These are phyloP conservation scores for Trichoderma reesei DNA, from an alignment of 495 filamentous ascomycete genomes.

Conservation along the genomic window DNA sequence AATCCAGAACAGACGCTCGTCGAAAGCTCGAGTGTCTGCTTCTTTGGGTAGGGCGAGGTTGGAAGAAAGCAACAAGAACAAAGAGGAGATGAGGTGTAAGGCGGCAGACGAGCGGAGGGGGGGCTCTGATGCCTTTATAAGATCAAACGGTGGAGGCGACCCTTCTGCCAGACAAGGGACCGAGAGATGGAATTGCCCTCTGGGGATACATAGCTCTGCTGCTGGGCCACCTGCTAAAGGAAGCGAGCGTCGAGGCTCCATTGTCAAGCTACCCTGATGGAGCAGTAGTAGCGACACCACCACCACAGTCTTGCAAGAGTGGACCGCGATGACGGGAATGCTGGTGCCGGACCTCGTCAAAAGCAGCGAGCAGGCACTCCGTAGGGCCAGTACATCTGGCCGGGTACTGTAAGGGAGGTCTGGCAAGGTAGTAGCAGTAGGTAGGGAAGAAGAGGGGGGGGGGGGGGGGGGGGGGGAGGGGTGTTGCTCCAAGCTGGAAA, in stretches of 20 bases:
- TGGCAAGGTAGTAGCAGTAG: too few species aligned
- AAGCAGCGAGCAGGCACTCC: neutral
- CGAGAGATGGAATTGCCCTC: neutral
- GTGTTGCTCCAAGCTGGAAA: too few species aligned
- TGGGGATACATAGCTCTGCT: neutral
- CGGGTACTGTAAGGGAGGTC: too few species aligned
- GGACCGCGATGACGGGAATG: neutral
- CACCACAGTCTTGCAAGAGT: neutral
- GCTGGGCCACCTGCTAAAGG: too few species aligned
- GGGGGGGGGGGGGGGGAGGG: too few species aligned
- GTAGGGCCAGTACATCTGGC: too few species aligned
- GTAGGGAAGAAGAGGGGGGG: too few species aligned
- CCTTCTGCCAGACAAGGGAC: too few species aligned
- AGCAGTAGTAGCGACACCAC: too few species aligned
- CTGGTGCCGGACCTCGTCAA: neutral
- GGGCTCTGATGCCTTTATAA: neutral
- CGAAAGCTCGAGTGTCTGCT: neutral
- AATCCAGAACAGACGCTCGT: too few species aligned
- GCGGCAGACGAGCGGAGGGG: slow-evolving; percentile 2
- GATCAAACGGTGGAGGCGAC: neutral
- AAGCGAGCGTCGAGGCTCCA: too few species aligned
- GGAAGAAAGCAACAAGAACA: neutral
- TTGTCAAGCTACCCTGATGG: neutral
- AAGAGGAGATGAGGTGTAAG: neutral
- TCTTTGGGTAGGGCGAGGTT: neutral